Conservation (phyloP, 2,329 filamentous ascomycete genomes). For the Grosmannia huntii region DNA sequence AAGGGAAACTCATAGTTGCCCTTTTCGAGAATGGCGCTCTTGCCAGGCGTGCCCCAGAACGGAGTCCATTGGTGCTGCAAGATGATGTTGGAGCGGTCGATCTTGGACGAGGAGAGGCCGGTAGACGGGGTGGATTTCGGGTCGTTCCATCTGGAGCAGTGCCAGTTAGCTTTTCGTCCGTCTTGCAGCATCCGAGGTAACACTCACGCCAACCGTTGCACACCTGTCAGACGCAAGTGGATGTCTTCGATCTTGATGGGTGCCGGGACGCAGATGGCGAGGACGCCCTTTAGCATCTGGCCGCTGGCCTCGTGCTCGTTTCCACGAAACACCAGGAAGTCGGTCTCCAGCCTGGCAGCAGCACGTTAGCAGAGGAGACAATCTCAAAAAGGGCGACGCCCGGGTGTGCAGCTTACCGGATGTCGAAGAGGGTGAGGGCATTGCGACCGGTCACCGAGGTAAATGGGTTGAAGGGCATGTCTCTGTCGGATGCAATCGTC, state of each 20-base stretch:
- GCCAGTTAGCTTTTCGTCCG: background rate
- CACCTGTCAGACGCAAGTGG: slow-evolving; percentile 57
- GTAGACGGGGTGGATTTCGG: slow-evolving; percentile 36
- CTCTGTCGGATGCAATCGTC: background rate
- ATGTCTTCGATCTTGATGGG: slow-evolving; percentile 61
- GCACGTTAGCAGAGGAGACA: background rate
- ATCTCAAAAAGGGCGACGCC: background rate
- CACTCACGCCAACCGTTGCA: slow-evolving; percentile 54
- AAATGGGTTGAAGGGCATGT: slow-evolving; percentile 46
- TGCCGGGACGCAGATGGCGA: slow-evolving; percentile 61
- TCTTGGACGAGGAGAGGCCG: slow-evolving; percentile 44
- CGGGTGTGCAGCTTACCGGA: slow-evolving; percentile 30
- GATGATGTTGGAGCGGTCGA: slow-evolving; percentile 46
- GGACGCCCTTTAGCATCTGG: slow-evolving; percentile 58
- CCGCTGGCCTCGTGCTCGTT: slow-evolving; percentile 62
- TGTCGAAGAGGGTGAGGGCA: slow-evolving; percentile 43
- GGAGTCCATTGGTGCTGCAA: slow-evolving; percentile 57
- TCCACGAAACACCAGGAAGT: slow-evolving; percentile 69
- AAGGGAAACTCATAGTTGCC: slow-evolving; percentile 82
- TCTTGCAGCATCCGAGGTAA: background rate
- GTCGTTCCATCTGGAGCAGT: slow-evolving; percentile 34
- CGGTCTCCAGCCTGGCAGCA: slow-evolving; percentile 52
- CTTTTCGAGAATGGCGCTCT: slow-evolving; percentile 47
- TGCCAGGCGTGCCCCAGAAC: slow-evolving; percentile 47
- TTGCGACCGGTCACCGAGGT: slow-evolving; percentile 36